These are phyloP conservation scores for Rhinocladiella similis DNA, from an alignment of 2,329 filamentous ascomycete species.

Conservation along the genomic window DNA sequence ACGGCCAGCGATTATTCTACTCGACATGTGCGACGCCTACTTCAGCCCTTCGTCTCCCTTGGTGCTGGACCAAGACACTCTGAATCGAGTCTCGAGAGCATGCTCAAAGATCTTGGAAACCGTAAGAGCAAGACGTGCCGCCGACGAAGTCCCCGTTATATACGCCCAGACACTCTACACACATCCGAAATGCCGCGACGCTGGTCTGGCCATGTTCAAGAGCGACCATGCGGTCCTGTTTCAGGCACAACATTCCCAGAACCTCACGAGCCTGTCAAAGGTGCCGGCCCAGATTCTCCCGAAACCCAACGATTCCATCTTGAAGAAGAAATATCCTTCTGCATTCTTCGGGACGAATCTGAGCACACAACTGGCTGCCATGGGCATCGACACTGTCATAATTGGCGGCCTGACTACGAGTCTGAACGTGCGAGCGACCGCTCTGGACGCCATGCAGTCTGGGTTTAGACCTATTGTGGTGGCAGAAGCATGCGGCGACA, in stretches of 20 bases:
- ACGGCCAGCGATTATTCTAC: not conserved
- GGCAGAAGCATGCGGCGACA: not conserved
- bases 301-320: not conserved
- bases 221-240: not conserved
- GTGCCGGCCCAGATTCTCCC: no score
- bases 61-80: not conserved
- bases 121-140: not conserved
- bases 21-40: not conserved
- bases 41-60: not conserved
- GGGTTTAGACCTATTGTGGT: not conserved
- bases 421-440: not conserved
- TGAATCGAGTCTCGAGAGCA: not conserved
- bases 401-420: conserved; percentile 1
- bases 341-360: not conserved
- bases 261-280: no score
- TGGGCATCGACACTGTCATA: not conserved
- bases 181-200: not conserved
- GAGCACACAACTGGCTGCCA: not conserved
- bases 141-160: not conserved
- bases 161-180: not conserved
- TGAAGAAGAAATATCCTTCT: not conserved
- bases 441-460: not conserved
- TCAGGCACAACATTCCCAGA: not conserved
- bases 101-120: not conserved
- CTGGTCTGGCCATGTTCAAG: not conserved